Conservation (phyloP, 2,329 filamentous ascomycete species). For the Penicillium sp. region DNA sequence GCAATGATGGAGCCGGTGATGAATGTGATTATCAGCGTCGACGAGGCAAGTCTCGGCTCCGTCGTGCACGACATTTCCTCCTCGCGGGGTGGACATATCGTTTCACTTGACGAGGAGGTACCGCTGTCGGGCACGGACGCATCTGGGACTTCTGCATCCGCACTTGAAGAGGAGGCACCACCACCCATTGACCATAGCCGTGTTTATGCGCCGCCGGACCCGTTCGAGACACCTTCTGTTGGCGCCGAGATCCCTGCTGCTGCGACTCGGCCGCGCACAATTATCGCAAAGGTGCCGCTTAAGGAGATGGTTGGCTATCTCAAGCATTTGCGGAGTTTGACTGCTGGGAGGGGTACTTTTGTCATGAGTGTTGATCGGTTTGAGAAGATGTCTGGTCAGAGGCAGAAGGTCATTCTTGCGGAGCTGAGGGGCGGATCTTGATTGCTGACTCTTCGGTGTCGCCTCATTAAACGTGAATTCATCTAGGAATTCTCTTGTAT, state of each 20-base stretch:
- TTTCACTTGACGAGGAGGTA: constrained; percentile 63
- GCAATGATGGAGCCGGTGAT: constrained; percentile 90
- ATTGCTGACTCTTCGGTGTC: background rate
- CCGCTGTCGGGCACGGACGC: constrained; percentile 30
- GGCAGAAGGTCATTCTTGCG: constrained; percentile 57
- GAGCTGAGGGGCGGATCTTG: constrained; percentile 42
- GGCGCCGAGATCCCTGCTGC: constrained; percentile 28
- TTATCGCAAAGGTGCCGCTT: constrained; percentile 83
- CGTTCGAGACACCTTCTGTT: constrained; percentile 53
- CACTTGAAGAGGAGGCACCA: constrained; percentile 28
- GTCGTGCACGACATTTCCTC: constrained; percentile 81
- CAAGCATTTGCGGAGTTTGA: constrained; percentile 82
- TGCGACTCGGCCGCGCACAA: constrained; percentile 55
- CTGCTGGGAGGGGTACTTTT: constrained; percentile 76
- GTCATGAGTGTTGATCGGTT: constrained; percentile 72
- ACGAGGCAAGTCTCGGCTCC: constrained; percentile 74
- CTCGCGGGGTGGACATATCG: constrained; percentile 68
- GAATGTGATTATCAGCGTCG: constrained; percentile 80
- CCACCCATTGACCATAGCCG: constrained; percentile 63
- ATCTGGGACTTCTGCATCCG: constrained; percentile 8
- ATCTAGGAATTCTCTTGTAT: background rate
- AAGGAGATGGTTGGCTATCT: constrained; percentile 97
- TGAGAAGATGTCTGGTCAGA: constrained; percentile 61
- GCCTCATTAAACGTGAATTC: background rate
- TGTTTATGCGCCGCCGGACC: constrained; percentile 86